These are phyloP conservation scores for Heterobasidion irregulare DNA, from an alignment of 1,284 basidiomycete species.

Conservation along the genomic window DNA sequence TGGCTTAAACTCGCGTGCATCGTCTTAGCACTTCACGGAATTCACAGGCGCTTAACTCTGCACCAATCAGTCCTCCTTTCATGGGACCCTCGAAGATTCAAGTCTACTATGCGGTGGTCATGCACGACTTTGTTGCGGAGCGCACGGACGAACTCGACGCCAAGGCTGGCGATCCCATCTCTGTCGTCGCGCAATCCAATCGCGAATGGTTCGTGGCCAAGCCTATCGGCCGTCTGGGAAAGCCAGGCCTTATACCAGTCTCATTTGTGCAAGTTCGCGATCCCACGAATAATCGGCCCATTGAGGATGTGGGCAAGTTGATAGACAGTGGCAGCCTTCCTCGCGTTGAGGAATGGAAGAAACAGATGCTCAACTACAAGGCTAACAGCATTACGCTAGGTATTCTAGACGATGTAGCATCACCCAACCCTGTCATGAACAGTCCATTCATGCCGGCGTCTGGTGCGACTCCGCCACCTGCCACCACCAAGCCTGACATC, in stretches of 20 bases:
- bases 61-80: constrained; percentile 18
- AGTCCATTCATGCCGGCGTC: constrained; percentile 30
- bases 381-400: constrained; percentile 94
- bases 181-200: constrained; percentile 86
- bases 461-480: constrained; percentile 14
- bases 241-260: constrained; percentile 94
- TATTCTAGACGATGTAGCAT: constrained; percentile 65
- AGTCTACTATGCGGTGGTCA: constrained; percentile 86
- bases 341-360: constrained; percentile 97
- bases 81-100: constrained; percentile 34
- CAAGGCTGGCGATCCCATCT: constrained; percentile 88
- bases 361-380: constrained; percentile 91
- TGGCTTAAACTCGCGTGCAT: neutral
- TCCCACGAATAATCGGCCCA: constrained; percentile 72
- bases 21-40: constrained; percentile 3
- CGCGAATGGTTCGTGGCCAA: constrained; percentile 90
- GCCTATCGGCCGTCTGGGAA: constrained; percentile 89
- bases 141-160: constrained; percentile 95
- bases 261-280: constrained; percentile 96
- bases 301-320: constrained; percentile 68
- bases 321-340: constrained; percentile 86
- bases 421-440: constrained; percentile 32
- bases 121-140: constrained; percentile 94
- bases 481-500: constrained; percentile 8
- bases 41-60: constrained; percentile 18